These are phyloP conservation scores for Fomitopsis pinicola DNA, from an alignment of 1,284 basidiomycete species.

Conservation along the genomic window DNA sequence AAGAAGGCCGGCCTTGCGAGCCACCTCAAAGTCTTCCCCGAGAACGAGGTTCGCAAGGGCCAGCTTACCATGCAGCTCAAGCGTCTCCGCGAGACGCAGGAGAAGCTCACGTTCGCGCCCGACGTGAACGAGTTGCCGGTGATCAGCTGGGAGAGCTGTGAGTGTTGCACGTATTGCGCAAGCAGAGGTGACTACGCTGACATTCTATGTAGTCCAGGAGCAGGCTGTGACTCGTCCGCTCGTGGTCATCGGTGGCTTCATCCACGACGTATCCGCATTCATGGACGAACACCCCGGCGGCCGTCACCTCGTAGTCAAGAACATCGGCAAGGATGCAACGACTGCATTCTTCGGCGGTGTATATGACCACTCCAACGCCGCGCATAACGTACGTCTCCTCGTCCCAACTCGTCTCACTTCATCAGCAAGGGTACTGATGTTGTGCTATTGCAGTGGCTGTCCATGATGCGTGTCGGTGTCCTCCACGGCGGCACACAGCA, in stretches of 20 bases:
- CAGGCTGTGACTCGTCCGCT: constrained; percentile 75
- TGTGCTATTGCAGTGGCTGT: constrained; percentile 46
- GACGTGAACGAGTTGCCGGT: constrained; percentile 74
- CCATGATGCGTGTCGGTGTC: constrained; percentile 89
- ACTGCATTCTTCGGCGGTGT: constrained; percentile 94
- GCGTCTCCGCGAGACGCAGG: constrained; percentile 69
- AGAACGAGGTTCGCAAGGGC: constrained; percentile 91
- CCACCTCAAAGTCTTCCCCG: constrained; percentile 90
- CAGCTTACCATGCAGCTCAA: constrained; percentile 93
- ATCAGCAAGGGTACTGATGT: neutral
- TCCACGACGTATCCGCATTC: constrained; percentile 86
- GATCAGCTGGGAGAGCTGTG: constrained; percentile 84
- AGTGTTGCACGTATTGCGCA: constrained; percentile 23
- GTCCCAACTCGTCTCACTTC: neutral
- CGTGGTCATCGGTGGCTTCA: constrained; percentile 86
- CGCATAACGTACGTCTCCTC: constrained; percentile 63
- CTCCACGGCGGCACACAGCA: constrained; percentile 72
- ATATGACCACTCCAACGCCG: constrained; percentile 91
- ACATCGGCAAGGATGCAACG: constrained; percentile 80
- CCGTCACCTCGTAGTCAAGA: constrained; percentile 58
- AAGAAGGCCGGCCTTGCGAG: constrained; percentile 71
- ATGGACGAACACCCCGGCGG: constrained; percentile 89
- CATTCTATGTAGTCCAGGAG: constrained; percentile 54
- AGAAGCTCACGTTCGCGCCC: constrained; percentile 77
- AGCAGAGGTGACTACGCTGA: neutral